Evolutionary conservation across 2,329 filamentous ascomycete species (phyloP), one percentile per base, ranked within the genome.

Genomic region (Nemania bipapillata): DNA sequence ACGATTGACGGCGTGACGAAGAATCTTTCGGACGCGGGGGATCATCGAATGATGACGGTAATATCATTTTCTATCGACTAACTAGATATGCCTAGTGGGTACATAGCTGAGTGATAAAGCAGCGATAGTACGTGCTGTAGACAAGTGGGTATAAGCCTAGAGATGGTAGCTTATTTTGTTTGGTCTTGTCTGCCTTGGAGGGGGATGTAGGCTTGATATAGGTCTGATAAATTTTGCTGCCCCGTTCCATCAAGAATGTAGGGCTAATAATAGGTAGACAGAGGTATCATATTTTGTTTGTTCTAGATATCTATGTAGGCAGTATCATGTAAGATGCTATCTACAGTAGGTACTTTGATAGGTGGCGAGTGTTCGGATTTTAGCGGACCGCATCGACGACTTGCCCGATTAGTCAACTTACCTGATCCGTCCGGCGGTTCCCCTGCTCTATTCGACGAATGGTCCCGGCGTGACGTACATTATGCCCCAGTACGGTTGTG

Each of bases 391-490:
- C 20, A 26, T 61, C 45, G 60, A 55, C 26, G 30, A 50, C 54
- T 60, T 64, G 49, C 65, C 60, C 49, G 55, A 50, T 62, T 40
- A 54, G 32, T 42, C 26, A 63, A 55, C 28, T 62, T 62, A 20
- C 56, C 56, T 60, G 56, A 66, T 37, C 50, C 17, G 37, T 47
- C 24, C 22, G 22, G 35, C 28, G 28, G 20, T 40, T 57, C 15
- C 11, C 35, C n/a, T 64, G 32, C 24, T 20, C 47, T 20, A 47
- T 50, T 47, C 24, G 53, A 67, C 42, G 52, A 64, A 57, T 67
- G 50, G 59, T 9, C 35, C 59, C 49, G 63, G 64, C 68, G 68
- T 70, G 68, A 63, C 68, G 65, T 65, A 65, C 65, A 65, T 67
- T 26, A 58, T n/a, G 50, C 53, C 63, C 64, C 42, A 20, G 30